phyloP scores from a whole-genome alignment of 106 monocot genomes.

The Vanilla planifolia region DNA sequence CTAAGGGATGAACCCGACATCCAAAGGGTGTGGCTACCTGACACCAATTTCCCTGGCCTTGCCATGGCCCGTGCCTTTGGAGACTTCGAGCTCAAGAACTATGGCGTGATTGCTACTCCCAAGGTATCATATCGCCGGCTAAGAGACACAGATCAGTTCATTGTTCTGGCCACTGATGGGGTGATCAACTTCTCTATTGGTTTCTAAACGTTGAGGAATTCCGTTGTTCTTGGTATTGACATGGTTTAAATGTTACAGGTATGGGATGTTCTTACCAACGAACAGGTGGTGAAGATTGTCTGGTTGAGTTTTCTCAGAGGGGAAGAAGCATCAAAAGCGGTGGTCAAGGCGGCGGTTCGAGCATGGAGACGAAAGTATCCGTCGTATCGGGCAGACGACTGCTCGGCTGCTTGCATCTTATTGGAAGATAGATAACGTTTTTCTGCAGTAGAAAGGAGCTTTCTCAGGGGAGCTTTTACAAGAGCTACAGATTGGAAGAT shows the following conservation, averaged over 20 bases:
- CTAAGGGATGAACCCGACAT: conserved; percentile 58
- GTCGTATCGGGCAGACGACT: conserved; percentile 60
- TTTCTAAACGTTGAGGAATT: neutral
- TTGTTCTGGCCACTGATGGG: conserved; percentile 81
- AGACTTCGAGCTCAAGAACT: conserved; percentile 67
- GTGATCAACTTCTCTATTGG: conserved; percentile 15
- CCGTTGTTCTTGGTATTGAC: neutral
- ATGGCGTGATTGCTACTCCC: conserved; percentile 71
- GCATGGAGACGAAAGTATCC: conserved; percentile 66
- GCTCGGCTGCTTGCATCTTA: conserved; percentile 74
- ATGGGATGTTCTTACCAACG: conserved; percentile 84
- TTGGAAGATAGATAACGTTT: too few relatives aligned
- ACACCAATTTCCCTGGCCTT: conserved; percentile 62
- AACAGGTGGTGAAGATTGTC: conserved; percentile 54
- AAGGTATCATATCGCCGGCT: conserved; percentile 51
- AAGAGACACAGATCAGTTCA: conserved; percentile 44
- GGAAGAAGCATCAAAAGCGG: conserved; percentile 52
- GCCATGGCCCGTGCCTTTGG: conserved; percentile 92
- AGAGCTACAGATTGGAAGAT: too few relatives aligned
- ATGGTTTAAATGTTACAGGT: conserved; percentile 24
- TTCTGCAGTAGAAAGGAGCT: too few relatives aligned
- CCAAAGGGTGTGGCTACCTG: conserved; percentile 73
- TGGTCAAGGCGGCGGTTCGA: conserved; percentile 48
- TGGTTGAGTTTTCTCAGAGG: conserved; percentile 17
- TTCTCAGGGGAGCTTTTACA: too few relatives aligned